Conservation (phyloP, 2,329 filamentous ascomycete genomes). For the Rhytidhysteron rufulum region DNA sequence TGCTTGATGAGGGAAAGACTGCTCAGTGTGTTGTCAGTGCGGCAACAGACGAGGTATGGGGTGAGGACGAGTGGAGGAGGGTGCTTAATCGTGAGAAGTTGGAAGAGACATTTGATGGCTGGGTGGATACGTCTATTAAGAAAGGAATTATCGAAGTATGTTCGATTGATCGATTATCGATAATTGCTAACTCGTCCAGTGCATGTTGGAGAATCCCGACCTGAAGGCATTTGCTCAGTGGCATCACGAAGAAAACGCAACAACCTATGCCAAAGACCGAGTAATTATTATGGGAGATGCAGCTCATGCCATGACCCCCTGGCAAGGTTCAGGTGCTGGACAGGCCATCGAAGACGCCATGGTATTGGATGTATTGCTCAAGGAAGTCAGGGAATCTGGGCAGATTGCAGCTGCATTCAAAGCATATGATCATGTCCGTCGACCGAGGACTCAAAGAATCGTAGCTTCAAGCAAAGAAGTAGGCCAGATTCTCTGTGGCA, state of each 20-base stretch:
- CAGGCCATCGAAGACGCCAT: constrained; percentile 52
- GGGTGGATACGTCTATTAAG: constrained; percentile 29
- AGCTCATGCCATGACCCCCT: constrained; percentile 49
- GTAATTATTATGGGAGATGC: constrained; percentile 51
- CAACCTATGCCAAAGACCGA: constrained; percentile 7
- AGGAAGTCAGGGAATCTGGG: constrained; percentile 5
- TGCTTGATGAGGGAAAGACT: constrained; percentile 11
- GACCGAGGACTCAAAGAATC: constrained; percentile 11
- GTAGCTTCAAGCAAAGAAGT: constrained; percentile 6
- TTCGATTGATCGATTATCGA: constrained; percentile 33
- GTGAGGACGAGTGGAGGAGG: constrained; percentile 4
- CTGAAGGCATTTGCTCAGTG: constrained; percentile 7
- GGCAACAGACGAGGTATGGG: constrained; percentile 6
- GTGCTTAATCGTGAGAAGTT: constrained; percentile 2
- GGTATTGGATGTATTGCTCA: constrained; percentile 34
- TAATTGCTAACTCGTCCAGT: neutral
- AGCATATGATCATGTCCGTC: constrained; percentile 25
- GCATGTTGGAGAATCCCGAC: constrained; percentile 9
- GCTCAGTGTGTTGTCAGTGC: constrained; percentile 8
- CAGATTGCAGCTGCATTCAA: constrained; percentile 26
- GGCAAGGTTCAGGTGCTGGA: constrained; percentile 50
- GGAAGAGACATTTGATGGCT: constrained; percentile 5
- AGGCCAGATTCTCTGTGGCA: neutral
- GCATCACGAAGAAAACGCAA: constrained; percentile 5
- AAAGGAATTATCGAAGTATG: constrained; percentile 45